A percentile compares a stretch with the other conserved stretches of the same genome.
These are phyloP conservation scores for Piloderma croceum DNA, from an alignment of 768 basidiomycete genomes.

Conservation along the genomic window DNA sequence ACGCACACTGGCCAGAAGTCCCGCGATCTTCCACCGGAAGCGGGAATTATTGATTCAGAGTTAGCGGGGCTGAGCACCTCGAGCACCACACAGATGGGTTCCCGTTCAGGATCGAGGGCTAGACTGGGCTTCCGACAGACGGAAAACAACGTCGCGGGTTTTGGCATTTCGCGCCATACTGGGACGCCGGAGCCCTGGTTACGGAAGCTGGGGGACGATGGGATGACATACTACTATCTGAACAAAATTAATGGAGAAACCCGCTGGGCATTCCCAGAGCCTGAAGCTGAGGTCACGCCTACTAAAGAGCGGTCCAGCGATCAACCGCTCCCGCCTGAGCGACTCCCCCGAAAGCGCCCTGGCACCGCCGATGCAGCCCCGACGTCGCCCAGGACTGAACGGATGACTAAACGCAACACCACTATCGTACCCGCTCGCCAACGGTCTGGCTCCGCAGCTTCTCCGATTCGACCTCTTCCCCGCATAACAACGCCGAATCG, in stretches of 20 bases:
- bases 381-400: too few relatives aligned
- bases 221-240: slow-evolving; percentile 70
- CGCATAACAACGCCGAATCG: too few relatives aligned
- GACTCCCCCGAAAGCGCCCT: too few relatives aligned
- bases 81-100: slow-evolving; percentile 48
- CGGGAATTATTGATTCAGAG: slow-evolving; percentile 58
- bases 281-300: slow-evolving; percentile 14
- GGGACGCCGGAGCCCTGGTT: slow-evolving; percentile 81
- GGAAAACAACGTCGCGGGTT: slow-evolving; percentile 36
- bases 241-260: slow-evolving; percentile 65
- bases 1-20: slow-evolving; percentile 80
- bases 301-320: slow-evolving; percentile 11
- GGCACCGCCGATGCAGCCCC: too few relatives aligned
- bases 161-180: slow-evolving; percentile 54
- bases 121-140: slow-evolving; percentile 37
- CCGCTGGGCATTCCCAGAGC: slow-evolving; percentile 64
- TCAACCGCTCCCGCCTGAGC: too few relatives aligned
- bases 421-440: too few relatives aligned
- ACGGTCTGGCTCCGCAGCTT: too few relatives aligned
- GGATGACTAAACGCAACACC: too few relatives aligned
- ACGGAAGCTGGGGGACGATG: slow-evolving; percentile 74
- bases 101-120: slow-evolving; percentile 50
- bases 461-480: too few relatives aligned
- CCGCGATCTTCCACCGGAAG: slow-evolving; percentile 72
- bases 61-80: slow-evolving; percentile 51